These are phyloP conservation scores for Quercus agrifolia DNA, from an alignment of 306 rosid species.

Conservation along the genomic window DNA sequence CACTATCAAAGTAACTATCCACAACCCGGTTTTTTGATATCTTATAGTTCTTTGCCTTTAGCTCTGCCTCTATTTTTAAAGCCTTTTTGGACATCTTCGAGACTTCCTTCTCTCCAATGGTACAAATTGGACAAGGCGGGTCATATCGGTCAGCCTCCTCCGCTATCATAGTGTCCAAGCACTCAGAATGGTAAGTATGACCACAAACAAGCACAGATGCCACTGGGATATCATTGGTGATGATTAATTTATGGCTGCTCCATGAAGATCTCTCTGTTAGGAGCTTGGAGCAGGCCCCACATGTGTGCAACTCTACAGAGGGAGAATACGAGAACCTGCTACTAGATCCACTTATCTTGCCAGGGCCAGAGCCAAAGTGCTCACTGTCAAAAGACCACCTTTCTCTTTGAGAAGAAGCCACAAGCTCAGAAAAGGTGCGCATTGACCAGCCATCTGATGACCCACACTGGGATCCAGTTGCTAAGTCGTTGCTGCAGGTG, in stretches of 20 bases:
- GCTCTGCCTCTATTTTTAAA: slow-evolving; percentile 47
- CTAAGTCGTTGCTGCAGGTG: slow-evolving; percentile 73
- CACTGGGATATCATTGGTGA: slow-evolving; percentile 52
- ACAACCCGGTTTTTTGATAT: slow-evolving; percentile 67
- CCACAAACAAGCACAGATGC: slow-evolving; percentile 79
- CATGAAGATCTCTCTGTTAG: slow-evolving; percentile 67
- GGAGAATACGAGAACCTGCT: slow-evolving; percentile 80
- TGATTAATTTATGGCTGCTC: slow-evolving; percentile 60
- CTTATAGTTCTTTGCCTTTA: slow-evolving; percentile 59
- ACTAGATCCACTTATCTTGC: slow-evolving; percentile 68
- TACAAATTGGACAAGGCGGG: slow-evolving; percentile 75
- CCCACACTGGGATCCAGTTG: slow-evolving; percentile 67
- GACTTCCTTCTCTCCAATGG: slow-evolving; percentile 63
- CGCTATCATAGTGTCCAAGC: slow-evolving; percentile 67
- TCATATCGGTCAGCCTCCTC: slow-evolving; percentile 67
- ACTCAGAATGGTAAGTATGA: slow-evolving; percentile 78
- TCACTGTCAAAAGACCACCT: slow-evolving; percentile 94
- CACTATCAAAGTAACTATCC: slow-evolving; percentile 60
- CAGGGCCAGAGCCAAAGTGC: slow-evolving; percentile 56
- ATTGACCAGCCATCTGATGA: slow-evolving; percentile 97
- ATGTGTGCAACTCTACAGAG: slow-evolving; percentile 62
- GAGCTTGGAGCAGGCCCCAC: slow-evolving; percentile 70
- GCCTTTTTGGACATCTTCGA: slow-evolving; percentile 51
- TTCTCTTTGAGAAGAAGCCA: slow-evolving; percentile 84
- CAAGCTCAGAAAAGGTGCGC: slow-evolving; percentile 91